Evolutionary conservation across 1,284 basidiomycete species (phyloP), one percentile per base, ranked within the genome.

Genomic region (Ganoderma boninense): DNA sequence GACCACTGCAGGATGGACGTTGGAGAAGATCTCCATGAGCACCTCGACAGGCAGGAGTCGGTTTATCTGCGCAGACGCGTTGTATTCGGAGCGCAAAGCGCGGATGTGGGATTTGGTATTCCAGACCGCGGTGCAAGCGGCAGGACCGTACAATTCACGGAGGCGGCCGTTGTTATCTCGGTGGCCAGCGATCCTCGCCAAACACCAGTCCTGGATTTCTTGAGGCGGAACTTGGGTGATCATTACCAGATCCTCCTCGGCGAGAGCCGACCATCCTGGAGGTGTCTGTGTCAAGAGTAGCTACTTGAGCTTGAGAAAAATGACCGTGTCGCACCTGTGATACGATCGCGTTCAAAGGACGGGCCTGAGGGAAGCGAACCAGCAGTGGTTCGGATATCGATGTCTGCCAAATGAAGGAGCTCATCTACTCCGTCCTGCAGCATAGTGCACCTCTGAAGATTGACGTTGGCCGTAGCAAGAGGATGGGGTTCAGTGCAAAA

Each of bases 1-100:
- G 0, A 4, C 38, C 32, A 20, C 13, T 52, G 11, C 38, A 7
- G 64, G 54, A 11, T 20, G 54, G 35, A 65, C 6, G 16, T 65
- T 54, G n/a, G 38, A 20, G 49, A 65, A 65, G 23, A 65, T 18
- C 14, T 65, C 64, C 38, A 42, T 65, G n/a, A 65, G 38, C n/a
- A 65, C 32, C 52, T 65, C 64, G 0, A 29, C 23, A 23, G 64
- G 64, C 16, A 65, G 64, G 52, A 10, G 23, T 1, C 11, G 52
- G 49, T 65, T 32, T 38, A 65, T 65, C 14, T 38, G 54, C 2
- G 52, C 52, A 35, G 20, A 23, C 11, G 4, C 38, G 32, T 65
- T 65, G 54, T 65, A 65, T 8, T 23, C 38, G 38, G 52, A 44
- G 32, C 64, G 64, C 1, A 65, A 54, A 18, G 35, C 64, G 3